Conservation (phyloP, 495 filamentous ascomycete species). For the Tuber calosporum region DNA sequence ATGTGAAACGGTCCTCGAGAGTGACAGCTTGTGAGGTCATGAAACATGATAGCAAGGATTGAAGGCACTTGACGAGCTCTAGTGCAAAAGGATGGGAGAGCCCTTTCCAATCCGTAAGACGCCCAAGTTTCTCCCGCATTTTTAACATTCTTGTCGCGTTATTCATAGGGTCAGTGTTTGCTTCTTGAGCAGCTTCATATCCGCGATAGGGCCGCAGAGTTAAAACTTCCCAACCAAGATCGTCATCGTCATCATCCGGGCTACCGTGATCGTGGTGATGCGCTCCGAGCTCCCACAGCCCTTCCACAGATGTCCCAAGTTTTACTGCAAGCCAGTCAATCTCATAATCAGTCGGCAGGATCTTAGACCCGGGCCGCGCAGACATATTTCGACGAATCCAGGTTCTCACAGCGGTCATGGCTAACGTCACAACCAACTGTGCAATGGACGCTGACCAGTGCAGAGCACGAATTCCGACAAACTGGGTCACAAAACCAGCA, state of each 20-base stretch:
- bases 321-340: constrained; percentile 46
- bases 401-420: constrained; percentile 49
- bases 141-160: neutral
- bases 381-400: constrained; percentile 46
- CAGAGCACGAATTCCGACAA: constrained; percentile 49
- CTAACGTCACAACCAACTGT: constrained; percentile 46
- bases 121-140: neutral
- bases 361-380: constrained; percentile 42
- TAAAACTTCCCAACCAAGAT: neutral
- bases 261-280: neutral
- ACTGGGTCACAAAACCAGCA: constrained; percentile 50
- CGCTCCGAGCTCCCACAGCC: neutral
- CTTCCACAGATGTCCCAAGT: neutral
- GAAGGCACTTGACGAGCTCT: neutral
- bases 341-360: constrained; percentile 43
- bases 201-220: neutral
- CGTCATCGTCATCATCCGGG: neutral
- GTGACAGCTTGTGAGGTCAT: constrained; percentile 1
- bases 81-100: neutral
- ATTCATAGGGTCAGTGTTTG: neutral
- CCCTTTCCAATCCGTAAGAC: neutral
- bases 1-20: neutral
- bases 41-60: neutral
- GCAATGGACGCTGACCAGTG: constrained; percentile 49
- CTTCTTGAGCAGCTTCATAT: neutral